Base-by-base conservation (phyloP, 2,329 filamentous ascomycete species). In the Blastomyces percursus region DNA sequence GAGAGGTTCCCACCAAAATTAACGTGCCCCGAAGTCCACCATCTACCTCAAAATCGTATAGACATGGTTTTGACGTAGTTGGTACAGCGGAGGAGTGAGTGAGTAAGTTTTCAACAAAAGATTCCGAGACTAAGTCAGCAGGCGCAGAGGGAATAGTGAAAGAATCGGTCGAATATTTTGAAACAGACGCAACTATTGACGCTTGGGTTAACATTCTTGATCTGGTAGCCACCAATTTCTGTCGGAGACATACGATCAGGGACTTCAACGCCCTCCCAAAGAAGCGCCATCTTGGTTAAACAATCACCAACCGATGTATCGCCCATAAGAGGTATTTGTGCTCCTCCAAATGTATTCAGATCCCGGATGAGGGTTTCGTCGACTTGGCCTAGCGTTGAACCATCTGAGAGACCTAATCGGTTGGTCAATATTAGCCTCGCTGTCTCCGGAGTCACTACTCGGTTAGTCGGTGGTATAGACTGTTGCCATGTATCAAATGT, bases 341-440 rank as follows among this genome's bases (percentile, higher is more conserved):
- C 70, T 65, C 81, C 83, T 65, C 85, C 86, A 72, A 84, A 88
- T 59, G 76, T 76, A 69, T 85, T 84, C 69, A 91, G 77, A 67
- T 83, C 75, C 58, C 78, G 75, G 48, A 89, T 73, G 9, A 82
- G 80, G 46, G 75, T 74, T 51, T 83, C 79, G 63, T 80, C 76
- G 58, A 73, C 70, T 50, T 66, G 67, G 32, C 72, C 70, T 42
- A 77, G 67, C 38, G 68, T 62, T 76, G 79, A 60, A 80, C 76
- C 68, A 78, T 80, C 71, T 74, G 78, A 69, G 77, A 76, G 67
- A 77, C 78, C 66, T 79, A 78, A 65, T 78, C 81, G 69, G 78
- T 78, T 69, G 78, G 75, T 71, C 60, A 79, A 64, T 58, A 79
- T 69, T n/a, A 71, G 68, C 59, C 68, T 72, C 32, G 75, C 75